Evolutionary conservation across 2,329 filamentous ascomycete species (phyloP).

Genomic region (Xylaria sp.): DNA sequence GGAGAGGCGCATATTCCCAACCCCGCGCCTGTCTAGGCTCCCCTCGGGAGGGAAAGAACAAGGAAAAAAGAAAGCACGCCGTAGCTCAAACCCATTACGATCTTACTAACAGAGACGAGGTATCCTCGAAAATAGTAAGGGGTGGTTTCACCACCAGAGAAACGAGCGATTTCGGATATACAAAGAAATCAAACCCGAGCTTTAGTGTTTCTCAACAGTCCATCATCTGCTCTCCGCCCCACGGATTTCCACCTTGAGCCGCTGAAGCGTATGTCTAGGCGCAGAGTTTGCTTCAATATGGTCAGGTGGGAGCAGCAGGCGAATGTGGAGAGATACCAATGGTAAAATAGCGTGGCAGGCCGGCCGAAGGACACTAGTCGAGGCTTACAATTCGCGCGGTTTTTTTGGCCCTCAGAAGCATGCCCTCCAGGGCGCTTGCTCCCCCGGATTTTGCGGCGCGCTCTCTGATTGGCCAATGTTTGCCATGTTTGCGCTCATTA

Average conservation of each 20-base stretch:
- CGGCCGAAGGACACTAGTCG: slow-evolving; percentile 23
- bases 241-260: slow-evolving; percentile 37
- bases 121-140: background rate
- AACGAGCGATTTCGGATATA: slow-evolving; percentile 25
- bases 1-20: slow-evolving; percentile 7
- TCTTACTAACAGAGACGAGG: too few species aligned
- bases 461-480: slow-evolving; percentile 48
- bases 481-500: slow-evolving; percentile 40
- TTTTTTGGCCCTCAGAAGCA: background rate
- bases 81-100: background rate
- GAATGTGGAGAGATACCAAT: slow-evolving; percentile 24
- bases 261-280: slow-evolving; percentile 17
- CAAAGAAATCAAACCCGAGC: background rate
- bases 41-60: background rate
- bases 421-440: slow-evolving; percentile 18
- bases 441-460: slow-evolving; percentile 37
- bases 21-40: slow-evolving; percentile 13
- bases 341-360: slow-evolving; percentile 7
- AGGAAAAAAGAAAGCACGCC: background rate
- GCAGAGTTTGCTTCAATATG: slow-evolving; percentile 5
- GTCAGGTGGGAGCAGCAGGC: slow-evolving; percentile 24
- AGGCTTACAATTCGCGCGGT: slow-evolving; percentile 18
- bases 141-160: background rate
- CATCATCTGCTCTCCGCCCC: slow-evolving; percentile 21
- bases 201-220: slow-evolving; percentile 2